Base-by-base conservation (phyloP, 2,329 filamentous ascomycete genomes). In the Pseudogymnoascus sp. region DNA sequence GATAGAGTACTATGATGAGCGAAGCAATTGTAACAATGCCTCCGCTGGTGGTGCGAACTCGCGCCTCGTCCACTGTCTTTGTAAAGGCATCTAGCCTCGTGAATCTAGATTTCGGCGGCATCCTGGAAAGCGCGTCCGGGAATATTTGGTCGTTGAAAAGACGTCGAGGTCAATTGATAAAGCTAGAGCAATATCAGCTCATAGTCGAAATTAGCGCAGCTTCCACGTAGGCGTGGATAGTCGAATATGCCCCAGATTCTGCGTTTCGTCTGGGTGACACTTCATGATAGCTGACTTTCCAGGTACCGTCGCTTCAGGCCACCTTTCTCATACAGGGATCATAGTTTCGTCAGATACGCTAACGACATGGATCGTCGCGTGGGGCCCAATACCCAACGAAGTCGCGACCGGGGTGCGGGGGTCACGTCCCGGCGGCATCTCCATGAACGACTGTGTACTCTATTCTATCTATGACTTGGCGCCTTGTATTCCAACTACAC, bases 21-120 rank as follows among this genome's bases (percentile, higher is more conserved):
- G 92, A 97, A 68, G 88, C 83, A 70, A 99, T 92, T 62, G 94
- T 99, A 71, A 99, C 91, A 69, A 99, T 85, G 68, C 94, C 94
- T 68, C 94, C 94, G 2, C 92, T 96, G 6, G 92, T 97, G 33
- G 94, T 99, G 71, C 95, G 89, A 74, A 99, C 86, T 70, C 94
- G 86, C 68, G 95, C 94, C 85, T 99, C 94, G 76, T 99, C 94
- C 69, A 99, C 94, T 11, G 94, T 99, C 79, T 99, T 99, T 60
- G 93, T 96, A 75, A 99, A 99, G 82, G 94, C 94, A 77, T 99
- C 94, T 67, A 99, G 90, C 84, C 89, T 88, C 64, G 90, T 96
- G 74, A 99, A 97, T 76, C 94, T 88, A 69, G 91, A 96, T 81
- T 96, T 96, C 72, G 88, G 79, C 68, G 92, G 81, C 94, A 97